These are phyloP conservation scores for Boletus bicolor DNA, from an alignment of 768 basidiomycete species.

Conservation along the genomic window DNA sequence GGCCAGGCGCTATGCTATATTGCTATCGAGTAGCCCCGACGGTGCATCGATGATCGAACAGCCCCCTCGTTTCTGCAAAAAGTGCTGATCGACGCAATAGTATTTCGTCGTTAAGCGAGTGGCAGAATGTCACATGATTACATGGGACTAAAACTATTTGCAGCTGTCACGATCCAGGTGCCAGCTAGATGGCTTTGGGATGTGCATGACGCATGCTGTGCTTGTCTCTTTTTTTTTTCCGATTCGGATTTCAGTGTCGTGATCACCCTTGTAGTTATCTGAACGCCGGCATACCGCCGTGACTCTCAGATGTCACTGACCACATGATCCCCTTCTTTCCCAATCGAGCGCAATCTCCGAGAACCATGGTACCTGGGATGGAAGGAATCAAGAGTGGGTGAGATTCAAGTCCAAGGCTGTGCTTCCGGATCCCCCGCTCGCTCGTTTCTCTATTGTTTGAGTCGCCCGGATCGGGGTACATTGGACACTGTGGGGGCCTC, in stretches of 20 bases:
- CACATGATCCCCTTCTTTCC: neutral
- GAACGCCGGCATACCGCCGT: neutral
- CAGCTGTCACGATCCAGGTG: neutral
- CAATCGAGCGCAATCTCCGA: conserved; percentile 4
- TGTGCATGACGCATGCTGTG: neutral
- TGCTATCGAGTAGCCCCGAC: no score
- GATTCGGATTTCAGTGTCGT: neutral
- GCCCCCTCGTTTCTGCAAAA: neutral
- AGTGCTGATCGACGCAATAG: neutral
- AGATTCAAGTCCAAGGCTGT: neutral
- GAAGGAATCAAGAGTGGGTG: neutral
- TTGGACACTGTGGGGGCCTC: neutral
- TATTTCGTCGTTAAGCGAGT: neutral
- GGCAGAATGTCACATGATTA: neutral
- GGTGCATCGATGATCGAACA: neutral
- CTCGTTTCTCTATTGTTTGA: neutral
- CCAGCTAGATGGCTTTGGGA: neutral
- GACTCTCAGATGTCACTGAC: neutral
- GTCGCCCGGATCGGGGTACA: neutral
- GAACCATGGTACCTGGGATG: neutral
- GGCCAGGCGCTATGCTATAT: neutral
- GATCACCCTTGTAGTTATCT: neutral
- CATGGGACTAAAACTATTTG: neutral
- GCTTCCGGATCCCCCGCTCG: neutral
- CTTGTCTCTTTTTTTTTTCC: neutral